These are phyloP conservation scores for Fusarium redolens DNA, from an alignment of 2,329 filamentous ascomycete genomes.

Conservation along the genomic window DNA sequence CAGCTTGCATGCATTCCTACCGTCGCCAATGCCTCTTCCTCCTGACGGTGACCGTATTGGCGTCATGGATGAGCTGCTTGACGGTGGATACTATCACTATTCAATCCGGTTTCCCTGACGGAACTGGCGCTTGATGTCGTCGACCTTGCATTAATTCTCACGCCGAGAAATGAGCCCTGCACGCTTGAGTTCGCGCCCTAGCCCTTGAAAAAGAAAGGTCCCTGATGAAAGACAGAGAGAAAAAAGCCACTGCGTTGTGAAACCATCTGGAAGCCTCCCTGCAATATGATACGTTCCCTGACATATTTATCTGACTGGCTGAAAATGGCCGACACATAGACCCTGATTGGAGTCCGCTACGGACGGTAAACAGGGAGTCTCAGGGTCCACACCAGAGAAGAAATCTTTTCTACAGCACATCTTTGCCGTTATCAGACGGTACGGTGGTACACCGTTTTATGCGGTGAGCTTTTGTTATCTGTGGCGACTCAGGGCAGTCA, in stretches of 20 bases:
- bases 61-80: constrained; percentile 29
- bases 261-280: constrained; percentile 20
- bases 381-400: constrained; percentile 42
- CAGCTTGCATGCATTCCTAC: constrained; percentile 28
- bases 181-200: constrained; percentile 3
- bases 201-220: neutral
- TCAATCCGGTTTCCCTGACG: constrained; percentile 29
- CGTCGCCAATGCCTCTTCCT: constrained; percentile 28
- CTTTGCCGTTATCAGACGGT: constrained; percentile 32
- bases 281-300: constrained; percentile 2
- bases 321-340: constrained; percentile 23
- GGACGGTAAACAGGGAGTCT: constrained; percentile 34
- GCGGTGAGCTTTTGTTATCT: constrained; percentile 15
- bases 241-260: neutral
- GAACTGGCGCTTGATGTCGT: constrained; percentile 30
- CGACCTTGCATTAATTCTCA: constrained; percentile 28
- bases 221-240: neutral
- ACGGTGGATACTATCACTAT: constrained; percentile 28
- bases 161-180: constrained; percentile 3
- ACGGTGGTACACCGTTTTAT: constrained; percentile 26
- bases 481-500: constrained; percentile 21
- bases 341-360: constrained; percentile 33
- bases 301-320: constrained; percentile 12
- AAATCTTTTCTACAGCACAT: constrained; percentile 18
- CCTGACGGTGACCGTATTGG: constrained; percentile 39